phyloP scores from a whole-genome alignment of 2,329 filamentous ascomycete species.

The Penicillium sp. region DNA sequence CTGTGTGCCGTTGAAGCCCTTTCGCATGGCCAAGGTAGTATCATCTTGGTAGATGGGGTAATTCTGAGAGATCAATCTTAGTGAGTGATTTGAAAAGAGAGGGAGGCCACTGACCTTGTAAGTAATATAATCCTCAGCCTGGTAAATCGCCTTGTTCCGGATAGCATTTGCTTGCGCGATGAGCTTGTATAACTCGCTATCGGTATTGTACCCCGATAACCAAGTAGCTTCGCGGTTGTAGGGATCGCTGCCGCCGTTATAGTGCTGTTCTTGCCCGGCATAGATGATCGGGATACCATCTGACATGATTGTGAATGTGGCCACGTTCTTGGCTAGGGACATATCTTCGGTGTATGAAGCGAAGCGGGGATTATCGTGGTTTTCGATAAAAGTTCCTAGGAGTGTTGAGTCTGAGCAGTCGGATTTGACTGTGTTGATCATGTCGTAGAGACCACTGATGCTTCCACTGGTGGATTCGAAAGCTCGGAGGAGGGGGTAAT shows the following conservation, averaged over 20 bases:
- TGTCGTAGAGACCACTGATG: conserved; percentile 16
- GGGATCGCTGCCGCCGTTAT: conserved; percentile 49
- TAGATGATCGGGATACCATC: conserved; percentile 66
- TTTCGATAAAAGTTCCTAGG: conserved; percentile 58
- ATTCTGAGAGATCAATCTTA: conserved; percentile 20
- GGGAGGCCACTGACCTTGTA: conserved; percentile 30
- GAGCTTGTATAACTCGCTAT: conserved; percentile 50
- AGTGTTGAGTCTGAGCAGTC: conserved; percentile 39
- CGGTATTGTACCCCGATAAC: conserved; percentile 51
- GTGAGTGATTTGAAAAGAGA: not conserved
- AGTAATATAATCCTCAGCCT: conserved; percentile 39
- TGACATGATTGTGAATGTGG: conserved; percentile 61
- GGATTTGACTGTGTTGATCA: conserved; percentile 17
- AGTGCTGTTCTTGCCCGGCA: conserved; percentile 66
- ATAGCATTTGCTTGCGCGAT: conserved; percentile 52
- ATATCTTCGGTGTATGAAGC: conserved; percentile 33
- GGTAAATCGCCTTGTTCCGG: conserved; percentile 45
- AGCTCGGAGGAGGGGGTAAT: conserved; percentile 35
- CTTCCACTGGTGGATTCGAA: conserved; percentile 34
- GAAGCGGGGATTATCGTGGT: conserved; percentile 60
- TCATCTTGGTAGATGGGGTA: conserved; percentile 45
- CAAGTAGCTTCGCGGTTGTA: conserved; percentile 58
- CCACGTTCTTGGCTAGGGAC: conserved; percentile 58
- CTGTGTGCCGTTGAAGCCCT: conserved; percentile 41
- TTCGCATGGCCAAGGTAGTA: conserved; percentile 45